Conservation (phyloP, 768 basidiomycete species). For the Gelatoporia subvermispora region DNA sequence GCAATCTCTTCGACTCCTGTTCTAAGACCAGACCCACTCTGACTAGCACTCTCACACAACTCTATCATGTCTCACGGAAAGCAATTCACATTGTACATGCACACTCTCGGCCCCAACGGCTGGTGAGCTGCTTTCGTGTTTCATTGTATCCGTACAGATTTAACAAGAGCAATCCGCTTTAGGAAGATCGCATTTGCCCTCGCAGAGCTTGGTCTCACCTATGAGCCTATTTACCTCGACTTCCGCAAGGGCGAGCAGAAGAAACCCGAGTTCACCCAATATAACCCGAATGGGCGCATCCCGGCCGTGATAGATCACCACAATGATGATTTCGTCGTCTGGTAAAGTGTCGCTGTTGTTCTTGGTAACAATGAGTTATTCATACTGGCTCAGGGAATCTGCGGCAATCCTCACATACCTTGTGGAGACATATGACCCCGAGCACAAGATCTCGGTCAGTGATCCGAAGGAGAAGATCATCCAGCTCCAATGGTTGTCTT, state of each 20-base stretch:
- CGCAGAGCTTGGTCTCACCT: slow-evolving; percentile 11
- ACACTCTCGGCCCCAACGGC: slow-evolving; percentile 18
- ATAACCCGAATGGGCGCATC: slow-evolving; percentile 71
- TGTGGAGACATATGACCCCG: slow-evolving; percentile 34
- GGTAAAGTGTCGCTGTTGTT: slow-evolving; percentile 8
- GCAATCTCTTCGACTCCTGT: too few relatives aligned
- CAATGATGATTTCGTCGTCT: slow-evolving; percentile 53
- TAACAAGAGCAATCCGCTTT: neutral
- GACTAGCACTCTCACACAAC: too few relatives aligned
- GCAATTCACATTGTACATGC: slow-evolving; percentile 25
- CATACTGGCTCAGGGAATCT: slow-evolving; percentile 16
- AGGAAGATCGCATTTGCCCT: slow-evolving; percentile 10
- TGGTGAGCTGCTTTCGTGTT: slow-evolving; percentile 12
- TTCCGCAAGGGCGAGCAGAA: slow-evolving; percentile 66
- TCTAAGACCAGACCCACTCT: too few relatives aligned
- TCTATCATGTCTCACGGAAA: slow-evolving; percentile 23
- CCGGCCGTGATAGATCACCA: slow-evolving; percentile 58
- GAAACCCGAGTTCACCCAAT: slow-evolving; percentile 66
- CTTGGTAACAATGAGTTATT: neutral
- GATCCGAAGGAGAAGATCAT: slow-evolving; percentile 6
- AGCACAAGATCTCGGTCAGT: slow-evolving; percentile 22
- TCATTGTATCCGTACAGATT: neutral
- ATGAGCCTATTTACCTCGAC: slow-evolving; percentile 32
- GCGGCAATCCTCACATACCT: slow-evolving; percentile 36
- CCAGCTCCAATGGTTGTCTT: slow-evolving; percentile 36